phyloP scores from a whole-genome alignment of 805 yeast genomes.

The Myxozyma udenii region DNA sequence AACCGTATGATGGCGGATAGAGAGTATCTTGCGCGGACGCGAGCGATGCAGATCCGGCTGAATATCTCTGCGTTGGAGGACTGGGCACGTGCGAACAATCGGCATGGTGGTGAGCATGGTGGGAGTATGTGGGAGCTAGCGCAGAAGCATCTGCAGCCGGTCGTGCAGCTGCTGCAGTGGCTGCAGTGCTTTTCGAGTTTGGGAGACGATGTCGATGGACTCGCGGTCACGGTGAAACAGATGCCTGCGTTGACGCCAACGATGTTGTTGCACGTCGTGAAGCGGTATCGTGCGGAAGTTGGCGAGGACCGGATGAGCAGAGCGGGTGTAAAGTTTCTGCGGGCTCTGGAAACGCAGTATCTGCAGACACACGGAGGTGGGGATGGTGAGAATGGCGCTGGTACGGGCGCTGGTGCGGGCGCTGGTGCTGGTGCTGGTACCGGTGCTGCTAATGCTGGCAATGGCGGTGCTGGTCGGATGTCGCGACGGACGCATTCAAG shows the following conservation, averaged over 20 bases:
- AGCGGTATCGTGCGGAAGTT: slow-evolving; percentile 79
- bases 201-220: slow-evolving; percentile 47
- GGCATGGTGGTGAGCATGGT: slow-evolving; percentile 35
- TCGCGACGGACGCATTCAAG: background rate
- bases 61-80: slow-evolving; percentile 86
- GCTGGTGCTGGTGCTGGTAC: too few relatives aligned
- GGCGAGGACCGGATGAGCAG: slow-evolving; percentile 68
- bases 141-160: slow-evolving; percentile 63
- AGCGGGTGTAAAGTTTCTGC: slow-evolving; percentile 46
- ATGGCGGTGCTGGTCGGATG: background rate
- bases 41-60: slow-evolving; percentile 85
- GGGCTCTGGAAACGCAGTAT: slow-evolving; percentile 35
- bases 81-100: slow-evolving; percentile 77
- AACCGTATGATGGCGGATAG: slow-evolving; percentile 67
- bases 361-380: slow-evolving; percentile 7
- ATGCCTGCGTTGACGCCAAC: slow-evolving; percentile 60
- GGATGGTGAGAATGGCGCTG: background rate
- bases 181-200: slow-evolving; percentile 78
- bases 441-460: background rate
- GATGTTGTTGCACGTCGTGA: slow-evolving; percentile 68
- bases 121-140: slow-evolving; percentile 50
- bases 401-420: background rate
- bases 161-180: slow-evolving; percentile 83
- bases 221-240: slow-evolving; percentile 50
- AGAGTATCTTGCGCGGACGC: slow-evolving; percentile 70